Evolutionary conservation across 106 monocot genomes (phyloP).

Genomic region (Cymbidium sinense): DNA sequence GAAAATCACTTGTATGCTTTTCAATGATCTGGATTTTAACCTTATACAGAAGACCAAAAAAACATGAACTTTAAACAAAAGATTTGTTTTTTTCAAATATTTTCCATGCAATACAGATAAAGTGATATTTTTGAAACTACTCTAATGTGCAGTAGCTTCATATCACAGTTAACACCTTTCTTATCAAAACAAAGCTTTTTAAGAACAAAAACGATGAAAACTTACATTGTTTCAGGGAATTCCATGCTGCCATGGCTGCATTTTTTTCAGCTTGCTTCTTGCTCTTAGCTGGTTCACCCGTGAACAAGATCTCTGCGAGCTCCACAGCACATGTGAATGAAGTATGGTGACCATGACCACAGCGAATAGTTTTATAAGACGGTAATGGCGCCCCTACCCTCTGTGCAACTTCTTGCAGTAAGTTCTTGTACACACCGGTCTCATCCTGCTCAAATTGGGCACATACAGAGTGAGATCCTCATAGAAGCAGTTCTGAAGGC

Average conservation of each 20-base stretch:
- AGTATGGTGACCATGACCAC: constrained; percentile 77
- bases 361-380: constrained; percentile 70
- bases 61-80: background rate
- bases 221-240: constrained; percentile 84
- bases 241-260: constrained; percentile 93
- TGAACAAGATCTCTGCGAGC: constrained; percentile 81
- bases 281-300: constrained; percentile 93
- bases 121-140: too few relatives aligned
- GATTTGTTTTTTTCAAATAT: background rate
- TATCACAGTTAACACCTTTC: background rate
- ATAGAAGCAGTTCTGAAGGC: background rate
- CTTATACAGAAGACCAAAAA: too few relatives aligned
- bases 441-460: constrained; percentile 59
- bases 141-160: background rate
- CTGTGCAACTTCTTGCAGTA: constrained; percentile 91
- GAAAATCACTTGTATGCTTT: too few relatives aligned
- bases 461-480: background rate
- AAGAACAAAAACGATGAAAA: background rate
- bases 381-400: constrained; percentile 93
- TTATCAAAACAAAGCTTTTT: background rate
- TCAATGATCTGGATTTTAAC: too few relatives aligned
- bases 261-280: constrained; percentile 99
- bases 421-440: constrained; percentile 97
- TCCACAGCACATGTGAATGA: constrained; percentile 92
- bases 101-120: too few relatives aligned